Base-by-base conservation (phyloP, 352 stramenopile species). In the Thalassiosira hispida region DNA sequence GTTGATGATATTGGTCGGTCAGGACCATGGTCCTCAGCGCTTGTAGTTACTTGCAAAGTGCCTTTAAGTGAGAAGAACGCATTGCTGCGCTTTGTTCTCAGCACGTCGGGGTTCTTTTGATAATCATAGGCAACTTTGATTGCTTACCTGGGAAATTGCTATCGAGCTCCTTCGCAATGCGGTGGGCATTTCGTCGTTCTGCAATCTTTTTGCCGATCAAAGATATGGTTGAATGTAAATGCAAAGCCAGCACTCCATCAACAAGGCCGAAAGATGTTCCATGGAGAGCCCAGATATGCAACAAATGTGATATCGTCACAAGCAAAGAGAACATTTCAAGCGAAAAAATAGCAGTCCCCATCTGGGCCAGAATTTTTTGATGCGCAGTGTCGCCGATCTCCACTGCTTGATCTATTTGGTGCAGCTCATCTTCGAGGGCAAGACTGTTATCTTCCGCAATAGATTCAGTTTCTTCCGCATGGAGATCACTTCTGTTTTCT, bases 211-310 rank as follows among this genome's bases (percentile, higher is more conserved):
- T 74, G 5, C 40, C 64, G 49, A 52, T 63, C 31, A 42, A 49
- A 18, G 83, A 84, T 60, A 92, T 63, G n/a, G 83, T 83, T n/a
- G 85, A 90, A 67, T 93, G 76, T 8, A 93, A 42, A 75, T 93
- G 88, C 44, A 93, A 73, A 29, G 83, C 73, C 8, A 93, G 46
- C 0, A 93, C 78, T 47, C 78, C 77, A 78, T 93, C 78, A 51
- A 91, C 82, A 42, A 91, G 68, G 33, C 79, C 71, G 55, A 92
- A 90, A 25, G 79, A 76, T 14, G 89, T 49, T 14, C 88, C 85
- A 64, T 92, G 81, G 7, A 88, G 66, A 25, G 18, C 38, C 88
- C 88, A 93, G 68, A 91, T 86, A 62, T 93, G 88, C 29, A 86
- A 47, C 57, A 89, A 93, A 70, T 93, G 88, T n/a, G 16, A 23